These are phyloP conservation scores for Pichia exigua DNA, from an alignment of 805 yeast species.

Conservation along the genomic window DNA sequence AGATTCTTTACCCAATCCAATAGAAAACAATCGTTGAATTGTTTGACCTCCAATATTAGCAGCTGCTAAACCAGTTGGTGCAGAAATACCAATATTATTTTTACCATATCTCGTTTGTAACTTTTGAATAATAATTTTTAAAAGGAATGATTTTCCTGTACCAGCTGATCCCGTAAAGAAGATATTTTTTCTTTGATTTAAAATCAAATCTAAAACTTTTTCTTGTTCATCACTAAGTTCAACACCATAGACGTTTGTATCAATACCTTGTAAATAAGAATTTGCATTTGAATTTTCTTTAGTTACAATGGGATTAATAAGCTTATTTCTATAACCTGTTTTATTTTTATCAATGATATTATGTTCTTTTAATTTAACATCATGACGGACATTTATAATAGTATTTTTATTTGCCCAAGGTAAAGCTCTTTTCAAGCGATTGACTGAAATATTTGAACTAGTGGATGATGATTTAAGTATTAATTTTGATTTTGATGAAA, in stretches of 20 bases:
- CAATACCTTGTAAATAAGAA: slow-evolving; percentile 1
- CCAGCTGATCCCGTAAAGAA: slow-evolving; percentile 85
- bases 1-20: slow-evolving; percentile 65
- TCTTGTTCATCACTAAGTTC: slow-evolving; percentile 33
- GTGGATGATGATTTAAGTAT: not conserved
- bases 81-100: slow-evolving; percentile 72
- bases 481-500: slow-evolving; percentile 4
- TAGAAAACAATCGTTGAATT: slow-evolving; percentile 75
- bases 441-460: not conserved
- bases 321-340: not conserved
- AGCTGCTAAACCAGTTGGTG: slow-evolving; percentile 95
- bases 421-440: not conserved
- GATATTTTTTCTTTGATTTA: slow-evolving; percentile 43
- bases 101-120: slow-evolving; percentile 37
- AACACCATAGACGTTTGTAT: not conserved
- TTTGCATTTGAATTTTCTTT: not conserved
- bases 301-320: not conserved
- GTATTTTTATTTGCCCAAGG: slow-evolving; percentile 3
- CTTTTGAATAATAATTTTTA: slow-evolving; percentile 53
- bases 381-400: not conserved
- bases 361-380: not conserved
- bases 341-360: slow-evolving; percentile 1
- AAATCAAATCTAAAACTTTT: slow-evolving; percentile 42
- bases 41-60: slow-evolving; percentile 90
- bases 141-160: slow-evolving; percentile 73